A percentile compares a stretch with the other conserved stretches of the same genome.
phyloP scores from a whole-genome alignment of 805 yeast species.

The Barnettozyma wickerhamii region DNA sequence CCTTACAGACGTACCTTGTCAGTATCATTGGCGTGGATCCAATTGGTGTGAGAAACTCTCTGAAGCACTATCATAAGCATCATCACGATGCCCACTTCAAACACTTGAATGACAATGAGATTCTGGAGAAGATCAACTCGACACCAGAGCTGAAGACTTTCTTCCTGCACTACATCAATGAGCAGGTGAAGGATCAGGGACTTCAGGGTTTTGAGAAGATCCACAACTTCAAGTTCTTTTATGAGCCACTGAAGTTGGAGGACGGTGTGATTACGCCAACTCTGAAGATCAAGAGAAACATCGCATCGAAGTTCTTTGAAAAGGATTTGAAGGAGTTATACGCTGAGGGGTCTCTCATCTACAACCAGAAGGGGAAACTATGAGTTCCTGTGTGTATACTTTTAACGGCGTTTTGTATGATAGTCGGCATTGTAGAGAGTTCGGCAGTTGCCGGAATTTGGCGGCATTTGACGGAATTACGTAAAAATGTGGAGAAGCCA shows the following conservation, averaged over 20 bases:
- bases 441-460: background rate
- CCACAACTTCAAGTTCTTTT: conserved; percentile 37
- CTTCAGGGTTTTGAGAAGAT: conserved; percentile 49
- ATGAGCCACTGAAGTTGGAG: conserved; percentile 49
- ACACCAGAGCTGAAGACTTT: conserved; percentile 5
- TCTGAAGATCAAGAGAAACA: conserved; percentile 38
- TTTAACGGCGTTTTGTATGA: no score
- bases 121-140: conserved; percentile 7
- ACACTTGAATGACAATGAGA: conserved; percentile 5
- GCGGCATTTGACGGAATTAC: background rate
- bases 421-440: no score
- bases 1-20: conserved; percentile 45
- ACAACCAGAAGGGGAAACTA: conserved; percentile 7
- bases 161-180: conserved; percentile 9
- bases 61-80: conserved; percentile 6
- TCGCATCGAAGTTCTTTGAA: conserved; percentile 35
- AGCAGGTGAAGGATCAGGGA: conserved; percentile 11
- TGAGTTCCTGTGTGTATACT: no score
- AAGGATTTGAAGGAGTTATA: conserved; percentile 36
- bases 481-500: background rate
- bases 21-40: conserved; percentile 53
- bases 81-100: background rate
- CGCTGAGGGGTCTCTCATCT: conserved; percentile 32
- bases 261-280: conserved; percentile 56
- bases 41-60: conserved; percentile 16